Conservation (phyloP, 1,284 basidiomycete genomes). For the Neonothopanus nambi region DNA sequence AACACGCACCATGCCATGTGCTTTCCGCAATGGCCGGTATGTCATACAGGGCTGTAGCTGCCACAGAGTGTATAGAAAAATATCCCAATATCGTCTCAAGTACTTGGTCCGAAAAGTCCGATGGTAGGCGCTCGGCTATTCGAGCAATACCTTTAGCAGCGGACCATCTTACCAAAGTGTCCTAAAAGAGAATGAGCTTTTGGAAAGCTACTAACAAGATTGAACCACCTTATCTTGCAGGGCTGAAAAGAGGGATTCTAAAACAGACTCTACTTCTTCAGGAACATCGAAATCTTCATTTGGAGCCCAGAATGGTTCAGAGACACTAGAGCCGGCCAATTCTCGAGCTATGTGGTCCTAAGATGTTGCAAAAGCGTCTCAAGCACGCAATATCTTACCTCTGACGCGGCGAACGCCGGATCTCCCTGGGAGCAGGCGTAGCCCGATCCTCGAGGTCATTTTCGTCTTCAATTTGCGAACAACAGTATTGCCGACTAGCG, state of each 20-base stretch:
- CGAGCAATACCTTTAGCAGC: slow-evolving; percentile 92
- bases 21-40: slow-evolving; percentile 77
- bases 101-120: slow-evolving; percentile 77
- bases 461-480: slow-evolving; percentile 71
- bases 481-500: slow-evolving; percentile 56
- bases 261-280: slow-evolving; percentile 74
- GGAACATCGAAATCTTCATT: slow-evolving; percentile 73
- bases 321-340: slow-evolving; percentile 23
- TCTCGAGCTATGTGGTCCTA: slow-evolving; percentile 22
- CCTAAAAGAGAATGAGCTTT: slow-evolving; percentile 47
- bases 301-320: slow-evolving; percentile 10
- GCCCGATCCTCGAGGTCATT: slow-evolving; percentile 59
- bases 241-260: slow-evolving; percentile 75
- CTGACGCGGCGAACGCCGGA: slow-evolving; percentile 37
- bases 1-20: slow-evolving; percentile 94
- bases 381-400: slow-evolving; percentile 31
- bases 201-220: background rate
- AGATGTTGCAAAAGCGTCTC: background rate
- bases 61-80: slow-evolving; percentile 68
- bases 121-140: slow-evolving; percentile 79
- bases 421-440: slow-evolving; percentile 61
- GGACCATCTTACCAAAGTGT: slow-evolving; percentile 94
- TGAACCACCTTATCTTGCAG: slow-evolving; percentile 79
- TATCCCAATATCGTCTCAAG: slow-evolving; percentile 73
- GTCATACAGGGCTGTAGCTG: slow-evolving; percentile 64